These are phyloP conservation scores for Cytospora mali DNA, from an alignment of 2,329 filamentous ascomycete species.

Conservation along the genomic window DNA sequence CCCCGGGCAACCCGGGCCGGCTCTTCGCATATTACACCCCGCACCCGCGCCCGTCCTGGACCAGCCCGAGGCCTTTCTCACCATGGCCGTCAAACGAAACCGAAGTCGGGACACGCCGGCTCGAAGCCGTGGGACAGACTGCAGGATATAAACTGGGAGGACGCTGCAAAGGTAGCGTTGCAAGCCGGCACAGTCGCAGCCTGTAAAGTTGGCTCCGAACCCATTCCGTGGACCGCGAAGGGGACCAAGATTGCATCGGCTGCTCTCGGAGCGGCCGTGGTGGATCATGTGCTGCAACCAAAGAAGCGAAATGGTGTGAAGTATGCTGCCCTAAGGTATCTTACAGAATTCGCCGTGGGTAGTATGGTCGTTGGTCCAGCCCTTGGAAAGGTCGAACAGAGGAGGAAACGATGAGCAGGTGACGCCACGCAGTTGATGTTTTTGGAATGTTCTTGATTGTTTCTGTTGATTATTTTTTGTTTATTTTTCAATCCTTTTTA, in stretches of 20 bases:
- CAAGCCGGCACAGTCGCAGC: conserved; percentile 34
- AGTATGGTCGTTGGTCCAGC: conserved; percentile 32
- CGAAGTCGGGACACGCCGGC: conserved; percentile 7
- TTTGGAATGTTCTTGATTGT: neutral
- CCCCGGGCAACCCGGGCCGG: conserved; percentile 22
- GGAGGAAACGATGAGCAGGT: conserved; percentile 9
- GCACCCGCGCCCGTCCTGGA: neutral
- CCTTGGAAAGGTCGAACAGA: conserved; percentile 1
- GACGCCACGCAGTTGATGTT: neutral
- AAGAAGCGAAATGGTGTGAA: conserved; percentile 32
- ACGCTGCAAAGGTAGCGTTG: conserved; percentile 31
- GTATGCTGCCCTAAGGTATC: conserved; percentile 34
- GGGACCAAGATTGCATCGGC: conserved; percentile 34
- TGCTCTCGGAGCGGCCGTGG: conserved; percentile 34
- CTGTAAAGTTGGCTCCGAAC: conserved; percentile 28
- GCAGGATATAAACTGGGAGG: conserved; percentile 29
- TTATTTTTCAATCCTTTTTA: neutral
- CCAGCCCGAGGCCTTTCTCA: conserved; percentile 19
- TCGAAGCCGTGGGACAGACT: conserved; percentile 6
- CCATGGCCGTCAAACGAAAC: conserved; percentile 19
- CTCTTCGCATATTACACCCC: conserved; percentile 21
- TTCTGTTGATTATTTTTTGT: neutral
- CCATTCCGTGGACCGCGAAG: conserved; percentile 33
- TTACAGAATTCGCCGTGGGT: conserved; percentile 32
- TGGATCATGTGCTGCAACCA: conserved; percentile 35